Evolutionary conservation across 495 filamentous ascomycete genomes (phyloP).

Genomic region (Aspergillus asperescens): DNA sequence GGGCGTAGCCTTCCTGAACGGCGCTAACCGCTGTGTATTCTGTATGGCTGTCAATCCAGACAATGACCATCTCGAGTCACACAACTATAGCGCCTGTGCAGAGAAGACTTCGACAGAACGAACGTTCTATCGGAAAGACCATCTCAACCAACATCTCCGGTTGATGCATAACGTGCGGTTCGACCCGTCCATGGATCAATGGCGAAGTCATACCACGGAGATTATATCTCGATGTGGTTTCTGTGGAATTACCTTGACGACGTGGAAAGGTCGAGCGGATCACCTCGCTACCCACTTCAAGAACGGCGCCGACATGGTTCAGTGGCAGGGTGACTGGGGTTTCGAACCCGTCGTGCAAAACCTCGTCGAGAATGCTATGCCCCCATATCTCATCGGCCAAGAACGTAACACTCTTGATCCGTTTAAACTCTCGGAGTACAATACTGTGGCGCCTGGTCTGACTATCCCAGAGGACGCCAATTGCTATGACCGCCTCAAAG

Average conservation of each 20-base stretch:
- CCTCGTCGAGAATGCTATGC: slow-evolving; percentile 68
- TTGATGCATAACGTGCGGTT: slow-evolving; percentile 75
- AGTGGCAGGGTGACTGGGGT: slow-evolving; percentile 79
- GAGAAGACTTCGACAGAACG: slow-evolving; percentile 66
- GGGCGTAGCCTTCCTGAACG: slow-evolving; percentile 39
- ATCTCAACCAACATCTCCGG: slow-evolving; percentile 77
- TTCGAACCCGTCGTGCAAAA: slow-evolving; percentile 63
- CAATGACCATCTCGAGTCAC: slow-evolving; percentile 64
- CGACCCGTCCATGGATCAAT: slow-evolving; percentile 64
- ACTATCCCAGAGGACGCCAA: slow-evolving; percentile 35
- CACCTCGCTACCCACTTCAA: slow-evolving; percentile 73
- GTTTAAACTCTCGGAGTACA: slow-evolving; percentile 25
- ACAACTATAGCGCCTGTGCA: slow-evolving; percentile 70
- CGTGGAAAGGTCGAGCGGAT: slow-evolving; percentile 67
- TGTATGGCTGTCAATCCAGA: slow-evolving; percentile 64
- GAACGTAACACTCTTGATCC: slow-evolving; percentile 37
- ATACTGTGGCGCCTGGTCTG: slow-evolving; percentile 21
- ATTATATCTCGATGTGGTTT: slow-evolving; percentile 71
- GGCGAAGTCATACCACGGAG: slow-evolving; percentile 67
- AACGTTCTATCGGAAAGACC: slow-evolving; percentile 85
- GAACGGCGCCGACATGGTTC: slow-evolving; percentile 63
- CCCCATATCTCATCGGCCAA: slow-evolving; percentile 50
- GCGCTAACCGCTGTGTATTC: slow-evolving; percentile 58
- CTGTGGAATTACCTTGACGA: slow-evolving; percentile 59
- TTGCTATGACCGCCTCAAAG: slow-evolving; percentile 49